phyloP scores from a whole-genome alignment of 202 grass and related monocot genomes.

The Schoenoplectus tabernaemontani region DNA sequence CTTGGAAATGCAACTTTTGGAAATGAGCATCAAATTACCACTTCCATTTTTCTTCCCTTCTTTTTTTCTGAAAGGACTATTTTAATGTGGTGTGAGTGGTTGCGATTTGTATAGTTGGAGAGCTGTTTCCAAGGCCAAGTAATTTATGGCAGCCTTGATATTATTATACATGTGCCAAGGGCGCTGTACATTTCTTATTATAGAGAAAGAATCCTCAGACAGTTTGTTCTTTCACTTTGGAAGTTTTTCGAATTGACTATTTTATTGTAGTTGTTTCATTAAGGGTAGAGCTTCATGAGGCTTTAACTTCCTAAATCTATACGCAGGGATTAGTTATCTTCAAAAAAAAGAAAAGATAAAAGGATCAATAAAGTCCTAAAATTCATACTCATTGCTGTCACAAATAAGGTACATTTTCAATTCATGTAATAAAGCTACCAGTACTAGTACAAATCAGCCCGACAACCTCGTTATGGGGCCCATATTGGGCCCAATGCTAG shows the following conservation, averaged over 20 bases:
- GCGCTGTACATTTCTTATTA: not conserved
- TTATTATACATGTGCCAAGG: not conserved
- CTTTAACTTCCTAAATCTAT: no score
- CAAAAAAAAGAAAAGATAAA: not conserved
- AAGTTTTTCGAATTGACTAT: not conserved
- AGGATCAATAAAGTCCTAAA: not conserved
- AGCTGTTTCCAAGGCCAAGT: not conserved
- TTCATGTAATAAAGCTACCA: no score
- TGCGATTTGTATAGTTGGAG: constrained; percentile 12
- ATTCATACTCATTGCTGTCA: not conserved
- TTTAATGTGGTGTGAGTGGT: not conserved
- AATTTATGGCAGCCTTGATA: not conserved
- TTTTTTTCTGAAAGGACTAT: not conserved
- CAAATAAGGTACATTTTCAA: constrained; percentile 1
- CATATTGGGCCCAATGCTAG: no score
- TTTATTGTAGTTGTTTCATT: not conserved
- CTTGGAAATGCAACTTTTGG: no score
- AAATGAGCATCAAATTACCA: not conserved
- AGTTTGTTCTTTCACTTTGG: not conserved
- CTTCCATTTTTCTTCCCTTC: not conserved
- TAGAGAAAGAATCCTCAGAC: not conserved
- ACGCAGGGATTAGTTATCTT: no score
- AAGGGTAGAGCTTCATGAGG: no score
- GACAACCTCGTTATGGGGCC: no score
- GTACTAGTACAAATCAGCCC: no score